Evolutionary conservation across 1,284 basidiomycete species (phyloP).

Genomic region (Fomitopsis betulina): DNA sequence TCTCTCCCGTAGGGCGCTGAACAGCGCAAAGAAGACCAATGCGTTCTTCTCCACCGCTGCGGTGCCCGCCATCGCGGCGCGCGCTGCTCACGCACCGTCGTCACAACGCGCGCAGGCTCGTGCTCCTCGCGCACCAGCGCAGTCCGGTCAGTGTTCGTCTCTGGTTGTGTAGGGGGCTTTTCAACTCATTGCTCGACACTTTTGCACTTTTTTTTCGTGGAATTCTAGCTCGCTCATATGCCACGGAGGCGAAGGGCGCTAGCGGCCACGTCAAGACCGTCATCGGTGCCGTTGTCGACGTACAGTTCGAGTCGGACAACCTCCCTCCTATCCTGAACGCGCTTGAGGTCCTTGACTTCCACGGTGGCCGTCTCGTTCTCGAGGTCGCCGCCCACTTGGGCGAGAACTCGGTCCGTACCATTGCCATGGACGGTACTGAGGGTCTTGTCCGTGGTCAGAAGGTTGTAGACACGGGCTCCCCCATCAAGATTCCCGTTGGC

Average conservation of each 20-base stretch:
- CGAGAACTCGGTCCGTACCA: constrained; percentile 97
- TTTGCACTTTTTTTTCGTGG: constrained; percentile 18
- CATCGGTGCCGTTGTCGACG: constrained; percentile 99
- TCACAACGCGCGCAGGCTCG: constrained; percentile 35
- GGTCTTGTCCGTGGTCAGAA: constrained; percentile 99
- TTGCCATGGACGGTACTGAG: constrained; percentile 99
- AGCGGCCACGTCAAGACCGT: constrained; percentile 88
- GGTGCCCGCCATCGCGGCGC: constrained; percentile 34
- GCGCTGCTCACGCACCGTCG: constrained; percentile 30
- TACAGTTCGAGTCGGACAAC: constrained; percentile 87
- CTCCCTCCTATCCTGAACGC: constrained; percentile 98
- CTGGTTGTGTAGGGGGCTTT: constrained; percentile 8
- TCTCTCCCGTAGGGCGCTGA: constrained; percentile 76
- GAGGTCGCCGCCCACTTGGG: constrained; percentile 97
- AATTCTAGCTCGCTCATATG: constrained; percentile 75
- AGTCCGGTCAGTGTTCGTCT: constrained; percentile 35
- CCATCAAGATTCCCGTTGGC: constrained; percentile 96
- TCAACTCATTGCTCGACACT: background rate
- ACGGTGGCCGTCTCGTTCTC: constrained; percentile 89
- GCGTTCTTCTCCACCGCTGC: constrained; percentile 76
- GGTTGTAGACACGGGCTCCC: constrained; percentile 94
- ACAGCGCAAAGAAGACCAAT: constrained; percentile 65
- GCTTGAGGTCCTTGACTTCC: constrained; percentile 93
- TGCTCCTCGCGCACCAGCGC: constrained; percentile 39
- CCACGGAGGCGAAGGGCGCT: constrained; percentile 76